phyloP scores from a whole-genome alignment of 2,329 filamentous ascomycete genomes.

The Myriosclerotinia scirpicola region DNA sequence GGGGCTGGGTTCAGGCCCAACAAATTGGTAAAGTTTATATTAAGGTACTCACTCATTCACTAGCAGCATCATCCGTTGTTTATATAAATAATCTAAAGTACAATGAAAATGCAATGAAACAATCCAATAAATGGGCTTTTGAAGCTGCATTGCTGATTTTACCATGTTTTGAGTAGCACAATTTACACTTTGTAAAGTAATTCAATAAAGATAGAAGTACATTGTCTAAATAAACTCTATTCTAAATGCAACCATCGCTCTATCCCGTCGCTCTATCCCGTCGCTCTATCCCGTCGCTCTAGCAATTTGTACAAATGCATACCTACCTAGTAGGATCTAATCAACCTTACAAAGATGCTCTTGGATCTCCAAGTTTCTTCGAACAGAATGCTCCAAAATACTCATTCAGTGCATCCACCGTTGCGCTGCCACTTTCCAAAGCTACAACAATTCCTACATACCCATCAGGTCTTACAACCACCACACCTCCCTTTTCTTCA shows the following conservation, averaged over 20 bases:
- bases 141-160: too few relatives aligned
- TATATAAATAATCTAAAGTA: too few relatives aligned
- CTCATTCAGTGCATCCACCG: slow-evolving; percentile 75
- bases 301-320: neutral
- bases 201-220: too few relatives aligned
- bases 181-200: too few relatives aligned
- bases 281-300: too few relatives aligned
- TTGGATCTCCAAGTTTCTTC: slow-evolving; percentile 52
- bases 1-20: too few relatives aligned
- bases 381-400: slow-evolving; percentile 77
- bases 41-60: neutral
- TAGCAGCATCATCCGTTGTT: neutral
- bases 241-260: neutral
- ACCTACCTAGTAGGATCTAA: neutral
- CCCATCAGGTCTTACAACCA: slow-evolving; percentile 83
- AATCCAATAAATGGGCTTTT: too few relatives aligned
- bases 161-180: too few relatives aligned
- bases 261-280: too few relatives aligned
- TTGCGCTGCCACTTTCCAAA: slow-evolving; percentile 73
- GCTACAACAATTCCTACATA: slow-evolving; percentile 77
- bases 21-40: too few relatives aligned
- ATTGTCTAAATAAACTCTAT: neutral
- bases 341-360: slow-evolving; percentile 43
- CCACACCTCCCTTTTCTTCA: slow-evolving; percentile 70
- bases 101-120: too few relatives aligned